Evolutionary conservation across 75 land plant species (phyloP), one percentile per base, ranked within the genome.

Genomic region (Pinus taeda): DNA sequence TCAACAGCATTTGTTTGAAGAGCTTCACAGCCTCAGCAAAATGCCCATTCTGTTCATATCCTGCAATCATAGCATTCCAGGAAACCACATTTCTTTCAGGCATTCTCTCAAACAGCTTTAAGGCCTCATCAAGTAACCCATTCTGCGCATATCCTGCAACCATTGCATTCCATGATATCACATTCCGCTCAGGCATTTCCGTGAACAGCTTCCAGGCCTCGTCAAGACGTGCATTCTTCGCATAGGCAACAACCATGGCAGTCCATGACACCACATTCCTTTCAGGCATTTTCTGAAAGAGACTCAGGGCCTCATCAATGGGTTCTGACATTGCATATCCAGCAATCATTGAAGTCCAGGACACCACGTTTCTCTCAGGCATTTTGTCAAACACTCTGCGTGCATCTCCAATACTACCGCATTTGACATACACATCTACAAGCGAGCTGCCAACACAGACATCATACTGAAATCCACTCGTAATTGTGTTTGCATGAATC

Each of bases 351-450:
- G 59, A 81, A 37, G 71, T 81, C 78, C 78, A 76, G 21, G 75
- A 33, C 20, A 81, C 78, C 15, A 49, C n/a, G 18, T 81, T 65
- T 57, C 20, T 70, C 14, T 53, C 42, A 29, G 22, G 15, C 75
- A 76, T 81, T 57, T 22, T 6, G 57, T 81, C 79, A 81, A 81
- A 81, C 39, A 81, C 55, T 26, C 18, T 76, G n/a, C 79, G 49
- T 13, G 75, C 82, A 33, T 81, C 65, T 0, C 76, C 74, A 17
- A 81, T 18, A 15, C 57, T 60, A 4, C 91, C 90, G 74, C 84
- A 87, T 64, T 88, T 91, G 1, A 77, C 90, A 73, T 93, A 93
- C 93, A 93, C 85, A 66, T 88, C 90, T 0, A 88, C 78, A 7
- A 81, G 65, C 30, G 89, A 84, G 71, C 87, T 91, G 76, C 81